phyloP scores from a whole-genome alignment of 2,329 filamentous ascomycete genomes.

The Trichophyton mentagrophytes region DNA sequence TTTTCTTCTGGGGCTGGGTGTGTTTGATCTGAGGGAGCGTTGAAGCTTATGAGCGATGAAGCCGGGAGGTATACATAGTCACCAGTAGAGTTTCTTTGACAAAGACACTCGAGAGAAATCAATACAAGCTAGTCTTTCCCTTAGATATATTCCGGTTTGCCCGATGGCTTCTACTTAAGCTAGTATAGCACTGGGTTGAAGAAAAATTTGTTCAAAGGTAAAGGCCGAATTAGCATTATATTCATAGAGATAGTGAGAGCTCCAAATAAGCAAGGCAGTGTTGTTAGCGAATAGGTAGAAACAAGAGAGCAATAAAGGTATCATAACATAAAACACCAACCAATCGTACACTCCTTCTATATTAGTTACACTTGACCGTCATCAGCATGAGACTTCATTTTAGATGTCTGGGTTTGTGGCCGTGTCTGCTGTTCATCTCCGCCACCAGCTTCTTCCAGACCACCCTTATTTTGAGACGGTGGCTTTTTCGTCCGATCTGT shows the following conservation, averaged over 20 bases:
- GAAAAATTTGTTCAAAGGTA: not conserved
- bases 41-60: not conserved
- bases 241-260: not conserved
- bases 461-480: not conserved
- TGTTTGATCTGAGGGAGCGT: not conserved
- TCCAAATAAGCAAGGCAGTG: not conserved
- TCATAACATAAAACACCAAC: not conserved
- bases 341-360: not conserved
- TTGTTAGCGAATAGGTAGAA: not conserved
- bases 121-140: not conserved
- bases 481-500: not conserved
- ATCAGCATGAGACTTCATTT: not conserved
- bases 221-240: not conserved
- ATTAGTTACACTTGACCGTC: not conserved
- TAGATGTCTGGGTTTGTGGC: not conserved
- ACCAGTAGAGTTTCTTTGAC: conserved; percentile 2
- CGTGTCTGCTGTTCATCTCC: not conserved
- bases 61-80: not conserved
- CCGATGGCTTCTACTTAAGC: too few relatives aligned
- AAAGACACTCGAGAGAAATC: not conserved
- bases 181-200: too few relatives aligned
- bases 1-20: not conserved
- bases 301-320: not conserved
- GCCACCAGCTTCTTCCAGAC: not conserved
- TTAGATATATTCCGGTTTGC: not conserved